phyloP scores from a whole-genome alignment of 108 stramenopile species.

The Cyclotella baltica region DNA sequence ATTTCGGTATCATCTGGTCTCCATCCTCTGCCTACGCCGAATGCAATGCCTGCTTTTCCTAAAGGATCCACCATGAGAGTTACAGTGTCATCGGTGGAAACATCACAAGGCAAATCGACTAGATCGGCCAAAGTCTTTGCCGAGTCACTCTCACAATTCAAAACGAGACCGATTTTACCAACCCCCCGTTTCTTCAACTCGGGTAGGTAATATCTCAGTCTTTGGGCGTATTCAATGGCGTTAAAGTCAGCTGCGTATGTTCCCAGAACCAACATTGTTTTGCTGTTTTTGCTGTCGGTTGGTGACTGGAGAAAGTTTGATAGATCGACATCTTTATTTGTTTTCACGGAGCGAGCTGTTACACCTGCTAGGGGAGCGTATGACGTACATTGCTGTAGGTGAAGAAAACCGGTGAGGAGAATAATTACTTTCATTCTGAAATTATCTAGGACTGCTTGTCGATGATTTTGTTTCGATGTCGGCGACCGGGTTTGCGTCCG shows the following conservation, averaged over 20 bases:
- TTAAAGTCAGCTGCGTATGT: constrained; percentile 93
- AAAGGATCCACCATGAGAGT: constrained; percentile 79
- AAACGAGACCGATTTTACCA: constrained; percentile 70
- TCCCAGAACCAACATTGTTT: constrained; percentile 62
- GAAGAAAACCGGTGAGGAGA: not conserved
- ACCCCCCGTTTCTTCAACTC: constrained; percentile 67
- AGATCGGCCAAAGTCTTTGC: constrained; percentile 62
- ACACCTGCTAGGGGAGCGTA: constrained; percentile 25
- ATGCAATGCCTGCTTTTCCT: constrained; percentile 73
- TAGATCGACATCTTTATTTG: constrained; percentile 33
- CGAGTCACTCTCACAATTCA: constrained; percentile 78
- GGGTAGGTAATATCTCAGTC: constrained; percentile 83
- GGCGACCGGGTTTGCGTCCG: too few relatives aligned
- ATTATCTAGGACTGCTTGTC: too few relatives aligned
- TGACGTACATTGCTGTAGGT: not conserved
- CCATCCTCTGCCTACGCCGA: constrained; percentile 85
- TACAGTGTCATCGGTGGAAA: constrained; percentile 38
- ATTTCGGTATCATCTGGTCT: constrained; percentile 77
- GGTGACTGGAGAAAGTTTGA: constrained; percentile 26
- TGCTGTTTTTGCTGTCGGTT: constrained; percentile 6
- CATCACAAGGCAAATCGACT: constrained; percentile 65
- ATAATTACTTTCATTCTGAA: not conserved
- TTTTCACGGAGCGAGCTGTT: constrained; percentile 48
- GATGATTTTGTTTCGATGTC: too few relatives aligned
- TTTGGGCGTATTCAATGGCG: constrained; percentile 90